Percentiles rank a stretch among this genome's conserved stretches.
Conservation (phyloP, 495 filamentous ascomycete genomes). For the Jackrogersella multiformis region DNA sequence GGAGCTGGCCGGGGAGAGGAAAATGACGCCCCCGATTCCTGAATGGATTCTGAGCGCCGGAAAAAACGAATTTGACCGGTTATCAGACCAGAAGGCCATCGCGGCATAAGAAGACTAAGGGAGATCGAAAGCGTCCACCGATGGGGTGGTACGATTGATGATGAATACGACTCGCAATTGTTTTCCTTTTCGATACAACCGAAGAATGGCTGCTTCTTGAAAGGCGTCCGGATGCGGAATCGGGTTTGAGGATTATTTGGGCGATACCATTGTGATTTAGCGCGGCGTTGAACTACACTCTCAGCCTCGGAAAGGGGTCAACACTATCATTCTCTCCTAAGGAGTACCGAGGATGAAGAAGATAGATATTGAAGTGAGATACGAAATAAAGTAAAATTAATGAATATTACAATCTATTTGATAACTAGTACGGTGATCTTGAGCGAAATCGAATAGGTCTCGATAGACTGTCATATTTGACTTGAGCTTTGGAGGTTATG, state of each 20-base stretch:
- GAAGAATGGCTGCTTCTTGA: background rate
- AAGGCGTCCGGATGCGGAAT: conserved; percentile 19
- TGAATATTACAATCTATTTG: background rate
- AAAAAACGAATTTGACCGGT: conserved; percentile 52
- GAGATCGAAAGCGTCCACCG: background rate
- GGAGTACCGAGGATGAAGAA: conserved; percentile 15
- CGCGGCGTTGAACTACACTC: conserved; percentile 44
- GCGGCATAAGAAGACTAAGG: conserved; percentile 4
- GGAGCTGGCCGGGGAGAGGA: conserved; percentile 48
- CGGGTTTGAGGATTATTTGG: conserved; percentile 33
- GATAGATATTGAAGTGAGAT: conserved; percentile 17
- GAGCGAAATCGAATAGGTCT: background rate
- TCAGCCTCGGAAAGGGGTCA: conserved; percentile 19
- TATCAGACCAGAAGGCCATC: conserved; percentile 43
- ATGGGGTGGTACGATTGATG: conserved; percentile 24
- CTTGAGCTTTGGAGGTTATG: background rate
- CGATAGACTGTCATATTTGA: background rate
- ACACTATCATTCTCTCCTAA: conserved; percentile 20
- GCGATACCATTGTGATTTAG: conserved; percentile 48
- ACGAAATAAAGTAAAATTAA: conserved; percentile 20
- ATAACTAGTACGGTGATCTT: background rate
- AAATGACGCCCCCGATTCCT: conserved; percentile 67
- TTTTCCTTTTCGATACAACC: conserved; percentile 4
- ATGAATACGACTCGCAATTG: conserved; percentile 31
- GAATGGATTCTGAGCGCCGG: conserved; percentile 65